Evolutionary conservation across 306 rosid genomes (phyloP).

Genomic region (Dalbergia cochinchinensis): DNA sequence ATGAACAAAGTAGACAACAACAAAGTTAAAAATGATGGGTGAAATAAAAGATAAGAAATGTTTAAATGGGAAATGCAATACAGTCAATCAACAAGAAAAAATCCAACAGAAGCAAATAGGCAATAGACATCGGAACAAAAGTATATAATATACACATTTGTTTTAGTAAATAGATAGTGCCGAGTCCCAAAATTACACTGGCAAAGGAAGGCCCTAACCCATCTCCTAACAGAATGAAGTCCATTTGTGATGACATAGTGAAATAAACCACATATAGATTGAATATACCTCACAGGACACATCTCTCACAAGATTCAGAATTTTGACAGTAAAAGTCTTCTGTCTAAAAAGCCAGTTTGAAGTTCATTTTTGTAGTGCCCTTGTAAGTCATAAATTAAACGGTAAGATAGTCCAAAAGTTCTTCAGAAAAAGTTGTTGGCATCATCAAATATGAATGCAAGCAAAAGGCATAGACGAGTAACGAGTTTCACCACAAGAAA

Average conservation of each 20-base stretch:
- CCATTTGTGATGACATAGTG: background rate
- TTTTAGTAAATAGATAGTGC: background rate
- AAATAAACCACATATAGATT: background rate
- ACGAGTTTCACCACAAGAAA: slow-evolving; percentile 11
- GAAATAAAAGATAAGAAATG: slow-evolving; percentile 8
- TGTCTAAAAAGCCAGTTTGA: slow-evolving; percentile 8
- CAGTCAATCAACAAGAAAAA: slow-evolving; percentile 3
- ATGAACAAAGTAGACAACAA: background rate
- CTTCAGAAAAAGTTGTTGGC: background rate
- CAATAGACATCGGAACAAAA: background rate
- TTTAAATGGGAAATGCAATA: background rate
- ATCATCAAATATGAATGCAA: slow-evolving; percentile 13
- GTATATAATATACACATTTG: background rate
- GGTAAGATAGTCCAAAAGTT: slow-evolving; percentile 34
- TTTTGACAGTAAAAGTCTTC: slow-evolving; percentile 22
- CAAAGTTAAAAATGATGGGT: background rate
- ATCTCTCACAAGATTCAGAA: slow-evolving; percentile 20
- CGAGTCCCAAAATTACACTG: background rate
- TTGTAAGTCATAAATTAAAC: background rate
- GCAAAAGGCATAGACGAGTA: background rate
- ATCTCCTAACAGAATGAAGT: background rate
- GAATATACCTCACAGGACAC: slow-evolving; percentile 12
- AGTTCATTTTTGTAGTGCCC: background rate
- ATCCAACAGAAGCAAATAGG: slow-evolving; percentile 2
- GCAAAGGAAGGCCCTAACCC: background rate